phyloP scores from a whole-genome alignment of 2,329 filamentous ascomycete species.

The Thielaviopsis euricoi region DNA sequence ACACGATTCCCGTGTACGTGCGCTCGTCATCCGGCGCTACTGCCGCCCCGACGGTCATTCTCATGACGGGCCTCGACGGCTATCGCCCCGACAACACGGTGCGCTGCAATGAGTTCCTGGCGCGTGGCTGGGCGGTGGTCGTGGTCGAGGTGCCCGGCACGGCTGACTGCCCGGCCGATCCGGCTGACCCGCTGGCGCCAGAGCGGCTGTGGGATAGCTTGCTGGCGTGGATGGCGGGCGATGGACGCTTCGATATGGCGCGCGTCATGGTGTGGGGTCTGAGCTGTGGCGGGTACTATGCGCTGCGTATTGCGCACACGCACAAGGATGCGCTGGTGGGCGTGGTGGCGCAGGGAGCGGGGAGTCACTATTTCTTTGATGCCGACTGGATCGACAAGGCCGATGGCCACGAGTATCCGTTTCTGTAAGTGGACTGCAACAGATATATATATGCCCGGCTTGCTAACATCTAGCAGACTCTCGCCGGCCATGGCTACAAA shows the following conservation, averaged over 20 bases:
- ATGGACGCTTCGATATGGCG: slow-evolving; percentile 36
- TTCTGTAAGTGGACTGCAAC: slow-evolving; percentile 25
- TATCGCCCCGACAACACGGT: slow-evolving; percentile 47
- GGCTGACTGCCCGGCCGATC: slow-evolving; percentile 49
- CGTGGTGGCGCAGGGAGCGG: slow-evolving; percentile 40
- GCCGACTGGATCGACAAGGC: slow-evolving; percentile 39
- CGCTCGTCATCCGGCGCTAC: slow-evolving; percentile 35
- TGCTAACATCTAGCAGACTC: slow-evolving; percentile 21
- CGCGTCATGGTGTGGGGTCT: slow-evolving; percentile 47
- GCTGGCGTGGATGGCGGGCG: slow-evolving; percentile 38
- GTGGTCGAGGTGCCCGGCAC: slow-evolving; percentile 35
- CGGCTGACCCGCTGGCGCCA: slow-evolving; percentile 38
- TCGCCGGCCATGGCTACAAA: slow-evolving; percentile 41
- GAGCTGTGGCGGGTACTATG: slow-evolving; percentile 52
- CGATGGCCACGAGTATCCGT: slow-evolving; percentile 52
- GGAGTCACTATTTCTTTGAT: slow-evolving; percentile 37
- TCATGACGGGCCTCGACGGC: slow-evolving; percentile 46
- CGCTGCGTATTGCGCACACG: slow-evolving; percentile 51
- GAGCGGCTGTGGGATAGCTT: slow-evolving; percentile 48
- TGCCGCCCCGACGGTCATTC: slow-evolving; percentile 30
- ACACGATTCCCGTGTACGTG: slow-evolving; percentile 46
- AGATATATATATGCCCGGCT: too few species aligned
- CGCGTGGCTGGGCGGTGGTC: slow-evolving; percentile 45
- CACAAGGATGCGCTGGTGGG: slow-evolving; percentile 38
- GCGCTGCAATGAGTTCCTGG: slow-evolving; percentile 43